Conservation (phyloP, 2,329 filamentous ascomycete genomes). For the Magnaporthiopsis rhizophila region DNA sequence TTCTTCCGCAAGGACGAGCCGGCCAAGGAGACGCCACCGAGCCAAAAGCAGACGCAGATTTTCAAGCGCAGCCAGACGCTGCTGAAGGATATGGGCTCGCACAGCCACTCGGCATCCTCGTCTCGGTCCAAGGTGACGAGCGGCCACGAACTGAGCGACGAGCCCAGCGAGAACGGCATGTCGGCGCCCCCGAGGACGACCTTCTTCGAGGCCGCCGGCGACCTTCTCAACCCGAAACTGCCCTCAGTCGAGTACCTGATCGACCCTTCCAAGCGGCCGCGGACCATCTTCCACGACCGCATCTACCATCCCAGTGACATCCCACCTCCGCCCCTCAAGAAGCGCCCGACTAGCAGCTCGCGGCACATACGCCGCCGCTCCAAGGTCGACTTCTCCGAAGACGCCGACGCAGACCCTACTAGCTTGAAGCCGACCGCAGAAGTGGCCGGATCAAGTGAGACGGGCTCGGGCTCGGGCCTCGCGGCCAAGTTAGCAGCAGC, state of each 20-base stretch:
- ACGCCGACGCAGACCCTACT: slow-evolving; percentile 2
- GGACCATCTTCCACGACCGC: slow-evolving; percentile 94
- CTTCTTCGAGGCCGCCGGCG: slow-evolving; percentile 90
- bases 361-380: slow-evolving; percentile 22
- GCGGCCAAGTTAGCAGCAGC: not conserved
- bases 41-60: slow-evolving; percentile 56
- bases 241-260: slow-evolving; percentile 75
- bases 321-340: slow-evolving; percentile 66
- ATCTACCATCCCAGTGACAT: slow-evolving; percentile 93
- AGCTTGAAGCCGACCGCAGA: not conserved
- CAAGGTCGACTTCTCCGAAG: slow-evolving; percentile 10
- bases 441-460: slow-evolving; percentile 7
- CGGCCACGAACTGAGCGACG: slow-evolving; percentile 35
- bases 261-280: slow-evolving; percentile 70
- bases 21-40: slow-evolving; percentile 39
- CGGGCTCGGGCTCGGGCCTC: slow-evolving; percentile 7
- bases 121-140: slow-evolving; percentile 37
- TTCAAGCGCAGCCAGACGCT: slow-evolving; percentile 74
- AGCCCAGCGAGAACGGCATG: slow-evolving; percentile 29
- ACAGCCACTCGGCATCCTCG: slow-evolving; percentile 22
- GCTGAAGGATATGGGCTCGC: slow-evolving; percentile 31
- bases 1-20: slow-evolving; percentile 59
- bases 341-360: slow-evolving; percentile 27
- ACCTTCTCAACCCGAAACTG: slow-evolving; percentile 83
- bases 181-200: slow-evolving; percentile 80